Evolutionary conservation across 208 protist species (phyloP), one percentile per base, ranked within the genome.

Genomic region (Trypanosoma brucei): DNA sequence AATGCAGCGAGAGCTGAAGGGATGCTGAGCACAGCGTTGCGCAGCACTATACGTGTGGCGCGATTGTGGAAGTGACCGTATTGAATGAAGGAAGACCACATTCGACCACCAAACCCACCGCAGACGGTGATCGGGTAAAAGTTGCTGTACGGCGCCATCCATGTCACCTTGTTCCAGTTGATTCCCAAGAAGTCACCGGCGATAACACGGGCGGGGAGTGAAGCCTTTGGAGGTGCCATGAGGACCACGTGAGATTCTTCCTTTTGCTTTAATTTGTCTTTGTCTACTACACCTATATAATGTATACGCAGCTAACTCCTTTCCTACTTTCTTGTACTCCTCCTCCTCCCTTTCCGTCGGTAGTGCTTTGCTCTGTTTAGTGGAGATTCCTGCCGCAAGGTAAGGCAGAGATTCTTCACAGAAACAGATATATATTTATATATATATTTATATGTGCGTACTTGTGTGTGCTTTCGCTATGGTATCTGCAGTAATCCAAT

Each of bases 61-160:
- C 86, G 86, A 72, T 93, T 89, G 60, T 90, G 79, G 40, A 90
- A 90, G 75, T 82, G 83, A 56, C 86, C 86, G 79, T 88, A 93
- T 71, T 87, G 81, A 55, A 93, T 82, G 50, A 93, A 93, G 56
- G 81, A 88, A 34, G 86, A 93, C 83, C 83, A 93, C 62, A 93
- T 54, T 49, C 86, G 86, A 33, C 86, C 86, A 56, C 83, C 81
- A 74, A 83, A 83, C 55, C 86, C 86, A 56, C 81, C 86, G 75
- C 76, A 86, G 70, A 90, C 86, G 35, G 86, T 93, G 74, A 90
- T 84, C 56, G 86, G 86, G 73, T 93, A 93, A 65, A 93, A 90
- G 81, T 93, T 93, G 68, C 77, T 89, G 79, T 93, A 93, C 59
- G 86, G 86, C 3, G 86, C 86, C 86, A 93, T 93, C 86, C 86